These are phyloP conservation scores for Cyclostephanos tholiformis DNA, from an alignment of 108 stramenopile species.

Conservation along the genomic window DNA sequence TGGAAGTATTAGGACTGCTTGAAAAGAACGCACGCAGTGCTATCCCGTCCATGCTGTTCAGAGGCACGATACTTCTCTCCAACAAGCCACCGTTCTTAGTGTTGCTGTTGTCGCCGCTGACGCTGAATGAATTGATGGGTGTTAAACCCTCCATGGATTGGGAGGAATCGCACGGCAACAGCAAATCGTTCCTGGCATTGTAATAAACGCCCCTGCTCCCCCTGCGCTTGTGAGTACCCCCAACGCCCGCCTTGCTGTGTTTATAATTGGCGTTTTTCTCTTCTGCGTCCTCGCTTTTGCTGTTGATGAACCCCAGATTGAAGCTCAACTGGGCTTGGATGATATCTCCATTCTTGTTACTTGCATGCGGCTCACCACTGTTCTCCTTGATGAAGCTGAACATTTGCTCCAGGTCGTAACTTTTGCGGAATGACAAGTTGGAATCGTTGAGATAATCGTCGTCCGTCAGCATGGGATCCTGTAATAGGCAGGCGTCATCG, in stretches of 20 bases:
- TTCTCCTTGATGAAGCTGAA: slow-evolving; percentile 38
- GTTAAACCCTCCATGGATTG: slow-evolving; percentile 32
- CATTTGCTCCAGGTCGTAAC: slow-evolving; percentile 42
- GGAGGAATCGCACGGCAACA: slow-evolving; percentile 26
- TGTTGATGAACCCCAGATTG: slow-evolving; percentile 7
- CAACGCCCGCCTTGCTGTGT: not conserved
- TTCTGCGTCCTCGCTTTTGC: not conserved
- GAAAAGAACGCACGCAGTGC: slow-evolving; percentile 28
- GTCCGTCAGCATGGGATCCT: slow-evolving; percentile 15
- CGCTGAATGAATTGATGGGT: slow-evolving; percentile 43
- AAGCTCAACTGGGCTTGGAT: slow-evolving; percentile 7
- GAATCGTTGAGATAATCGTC: slow-evolving; percentile 19
- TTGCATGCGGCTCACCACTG: slow-evolving; percentile 1
- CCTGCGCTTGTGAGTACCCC: slow-evolving; percentile 4
- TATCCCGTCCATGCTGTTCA: slow-evolving; percentile 35
- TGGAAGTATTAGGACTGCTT: slow-evolving; percentile 8
- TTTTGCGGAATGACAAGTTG: slow-evolving; percentile 41
- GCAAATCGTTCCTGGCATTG: slow-evolving; percentile 20
- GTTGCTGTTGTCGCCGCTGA: slow-evolving; percentile 11
- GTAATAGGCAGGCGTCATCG: slow-evolving; percentile 31
- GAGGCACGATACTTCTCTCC: slow-evolving; percentile 2
- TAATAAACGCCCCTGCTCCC: not conserved
- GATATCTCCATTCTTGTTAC: not conserved
- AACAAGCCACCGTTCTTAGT: not conserved
- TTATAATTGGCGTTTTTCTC: not conserved